A percentile compares a stretch with the other conserved stretches of the same genome.
These are phyloP conservation scores for Neolentinus lepideus DNA, from an alignment of 1,284 basidiomycete genomes.

Conservation along the genomic window DNA sequence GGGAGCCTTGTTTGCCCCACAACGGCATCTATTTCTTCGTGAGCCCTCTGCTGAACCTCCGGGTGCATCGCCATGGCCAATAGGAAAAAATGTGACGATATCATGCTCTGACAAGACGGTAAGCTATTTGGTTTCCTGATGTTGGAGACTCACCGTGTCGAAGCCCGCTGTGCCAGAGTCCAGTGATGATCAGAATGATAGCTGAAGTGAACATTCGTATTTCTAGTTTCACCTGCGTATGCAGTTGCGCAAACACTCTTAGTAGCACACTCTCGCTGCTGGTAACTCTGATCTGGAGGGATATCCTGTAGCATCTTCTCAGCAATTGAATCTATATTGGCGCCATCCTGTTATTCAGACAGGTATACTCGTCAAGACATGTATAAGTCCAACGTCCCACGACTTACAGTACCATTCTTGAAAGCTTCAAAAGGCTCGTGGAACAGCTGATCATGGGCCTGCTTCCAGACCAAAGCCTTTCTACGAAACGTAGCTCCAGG, in stretches of 20 bases:
- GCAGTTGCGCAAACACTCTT: too few relatives aligned
- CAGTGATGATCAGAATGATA: too few relatives aligned
- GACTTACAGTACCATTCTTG: slow-evolving; percentile 48
- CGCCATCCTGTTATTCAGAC: slow-evolving; percentile 38
- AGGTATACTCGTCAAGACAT: too few relatives aligned
- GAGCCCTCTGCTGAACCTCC: slow-evolving; percentile 24
- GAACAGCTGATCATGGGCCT: slow-evolving; percentile 59
- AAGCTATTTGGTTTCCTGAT: neutral
- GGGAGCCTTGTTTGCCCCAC: slow-evolving; percentile 23
- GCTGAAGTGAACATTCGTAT: too few relatives aligned
- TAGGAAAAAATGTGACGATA: slow-evolving; percentile 29
- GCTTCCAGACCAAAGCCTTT: slow-evolving; percentile 57
- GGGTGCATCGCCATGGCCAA: slow-evolving; percentile 29
- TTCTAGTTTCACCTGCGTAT: too few relatives aligned
- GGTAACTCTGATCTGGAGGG: too few relatives aligned
- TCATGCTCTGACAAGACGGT: slow-evolving; percentile 26
- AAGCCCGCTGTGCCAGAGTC: slow-evolving; percentile 13
- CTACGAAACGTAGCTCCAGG: slow-evolving; percentile 27
- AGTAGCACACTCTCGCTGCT: too few relatives aligned
- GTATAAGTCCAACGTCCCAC: slow-evolving; percentile 1
- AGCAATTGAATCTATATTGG: slow-evolving; percentile 27
- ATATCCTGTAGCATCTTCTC: neutral
- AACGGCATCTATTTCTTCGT: slow-evolving; percentile 30
- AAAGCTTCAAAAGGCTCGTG: slow-evolving; percentile 56
- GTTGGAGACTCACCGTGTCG: slow-evolving; percentile 13